Base-by-base conservation (phyloP, 2,329 filamentous ascomycete genomes). In the Zymoseptoria crescenta region DNA sequence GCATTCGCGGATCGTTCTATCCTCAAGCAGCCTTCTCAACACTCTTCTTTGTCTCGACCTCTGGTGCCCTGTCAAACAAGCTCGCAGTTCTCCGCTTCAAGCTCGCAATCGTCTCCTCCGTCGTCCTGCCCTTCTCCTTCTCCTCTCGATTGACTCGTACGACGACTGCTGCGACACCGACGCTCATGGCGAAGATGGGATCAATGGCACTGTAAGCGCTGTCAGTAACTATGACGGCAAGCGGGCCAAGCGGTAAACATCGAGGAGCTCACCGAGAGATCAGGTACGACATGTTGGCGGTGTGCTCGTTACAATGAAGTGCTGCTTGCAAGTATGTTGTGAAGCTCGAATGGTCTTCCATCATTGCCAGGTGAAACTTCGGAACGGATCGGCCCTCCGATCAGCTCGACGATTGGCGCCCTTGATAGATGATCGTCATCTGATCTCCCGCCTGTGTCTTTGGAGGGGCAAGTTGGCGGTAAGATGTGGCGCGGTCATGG, bases 101-200 rank as follows among this genome's bases (percentile, higher is more conserved):
- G 9, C 73, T 69, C n/a, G 75, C 74, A 10, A 75, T 63, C 2
- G 68, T 77, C 62, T 79, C 61, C 28, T 66, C 59, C 41, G 70
- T 73, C 8, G 62, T 72, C 54, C 73, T 68, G 2, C 76, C 78
- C 62, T 76, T 77, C 62, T 77, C 77, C 58, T 75, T 77, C 63
- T 81, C 78, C 62, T 81, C 78, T 16, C 78, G 73, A 52, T 74
- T 71, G 60, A 76, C 72, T 24, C 74, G 68, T 10, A 74, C 67
- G 0, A 64, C 67, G 13, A 77, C 77, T 7, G 79, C 78, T 0
- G 73, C 70, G 55, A 75, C 63, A 54, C 79, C 79, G 57, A 80
- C 76, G n/a, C 72, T 72, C 55, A 79, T 65, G 30, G 79, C 78
- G 68, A 80, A 81, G 56, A 80, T 58, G 45, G 79, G 78, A 59